Evolutionary conservation across 2,329 filamentous ascomycete genomes (phyloP), one percentile per base, ranked within the genome.

Genomic region (Trichothecium roseum): DNA sequence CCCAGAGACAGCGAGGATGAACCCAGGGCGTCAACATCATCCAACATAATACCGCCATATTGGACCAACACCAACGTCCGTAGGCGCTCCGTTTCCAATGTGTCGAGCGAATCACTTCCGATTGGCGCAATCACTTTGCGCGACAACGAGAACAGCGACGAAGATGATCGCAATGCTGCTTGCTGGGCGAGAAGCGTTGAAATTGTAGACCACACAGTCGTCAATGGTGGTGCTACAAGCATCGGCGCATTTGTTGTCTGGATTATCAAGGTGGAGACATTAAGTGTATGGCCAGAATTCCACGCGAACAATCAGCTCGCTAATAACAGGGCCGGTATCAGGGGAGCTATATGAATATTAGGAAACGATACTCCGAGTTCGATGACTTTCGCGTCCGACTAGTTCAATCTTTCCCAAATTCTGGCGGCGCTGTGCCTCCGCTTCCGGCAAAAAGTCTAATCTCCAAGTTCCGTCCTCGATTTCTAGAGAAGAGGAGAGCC

Each of bases 181-280:
- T 81, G 75, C 55, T 81, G 76, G 76, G 76, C 76, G 20, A 70
- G 65, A 56, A 76, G 72, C 50, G 76, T 79, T 36, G 64, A 72
- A 44, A 66, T 81, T 29, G 62, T 66, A 27, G 70, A 74, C 48
- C 60, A 72, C 51, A 69, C 71, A 9, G 47, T 74, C 15, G 67
- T 81, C 31, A 72, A 75, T 40, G 66, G 71, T 34, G 68, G 69
- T 42, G 55, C 67, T 26, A 72, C 67, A 12, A 73, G 67, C 44
- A 68, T 77, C 18, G 89, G 89, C n/a, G 84, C 88, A 2, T 98
- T 96, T 62, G 85, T 95, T 2, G 87, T 94, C 7, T 98, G 85
- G 84, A 91, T 86, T 53, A 87, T 91, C 50, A 77, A 72, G 32
- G 84, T 98, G 30, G 79, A 91, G 55, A 95, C 87, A 4, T 63